phyloP scores from a whole-genome alignment of 2,329 filamentous ascomycete genomes.

The Aspergillus fischeri region DNA sequence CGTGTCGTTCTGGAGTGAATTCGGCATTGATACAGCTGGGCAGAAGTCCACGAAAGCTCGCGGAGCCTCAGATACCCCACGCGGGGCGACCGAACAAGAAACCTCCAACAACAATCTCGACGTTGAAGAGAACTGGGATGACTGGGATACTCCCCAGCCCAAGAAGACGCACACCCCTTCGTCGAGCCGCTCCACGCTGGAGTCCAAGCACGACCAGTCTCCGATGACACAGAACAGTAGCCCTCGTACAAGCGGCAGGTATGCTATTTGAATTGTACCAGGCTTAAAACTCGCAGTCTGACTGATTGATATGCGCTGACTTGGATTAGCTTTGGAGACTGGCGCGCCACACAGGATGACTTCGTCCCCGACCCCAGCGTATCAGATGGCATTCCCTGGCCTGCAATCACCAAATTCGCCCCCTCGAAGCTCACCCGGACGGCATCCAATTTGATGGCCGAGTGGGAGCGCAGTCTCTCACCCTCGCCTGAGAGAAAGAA shows the following conservation, averaged over 20 bases:
- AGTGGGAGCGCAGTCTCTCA: constrained; percentile 79
- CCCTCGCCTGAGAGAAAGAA: constrained; percentile 39
- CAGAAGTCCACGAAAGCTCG: constrained; percentile 34
- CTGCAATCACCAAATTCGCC: constrained; percentile 65
- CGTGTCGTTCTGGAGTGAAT: constrained; percentile 49
- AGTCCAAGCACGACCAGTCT: constrained; percentile 45
- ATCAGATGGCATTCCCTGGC: constrained; percentile 55
- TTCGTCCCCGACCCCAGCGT: constrained; percentile 26
- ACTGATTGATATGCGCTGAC: constrained; percentile 25
- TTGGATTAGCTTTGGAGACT: constrained; percentile 35
- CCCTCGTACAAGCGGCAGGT: constrained; percentile 53
- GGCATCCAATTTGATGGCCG: constrained; percentile 80
- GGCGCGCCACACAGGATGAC: constrained; percentile 26
- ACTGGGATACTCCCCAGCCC: constrained; percentile 50
- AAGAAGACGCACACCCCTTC: constrained; percentile 40
- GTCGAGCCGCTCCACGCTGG: constrained; percentile 48
- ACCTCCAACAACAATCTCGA: constrained; percentile 33
- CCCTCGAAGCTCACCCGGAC: constrained; percentile 76
- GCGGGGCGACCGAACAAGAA: constrained; percentile 36
- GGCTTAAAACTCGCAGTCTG: constrained; percentile 1
- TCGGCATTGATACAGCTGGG: constrained; percentile 47
- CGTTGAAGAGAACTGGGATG: constrained; percentile 52
- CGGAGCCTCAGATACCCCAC: constrained; percentile 28
- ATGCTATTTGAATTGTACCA: constrained; percentile 26
- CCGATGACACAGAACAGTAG: constrained; percentile 45